A percentile compares a stretch with the other conserved stretches of the same genome.
These are phyloP conservation scores for Suillus spraguei DNA, from an alignment of 768 basidiomycete genomes.

Conservation along the genomic window DNA sequence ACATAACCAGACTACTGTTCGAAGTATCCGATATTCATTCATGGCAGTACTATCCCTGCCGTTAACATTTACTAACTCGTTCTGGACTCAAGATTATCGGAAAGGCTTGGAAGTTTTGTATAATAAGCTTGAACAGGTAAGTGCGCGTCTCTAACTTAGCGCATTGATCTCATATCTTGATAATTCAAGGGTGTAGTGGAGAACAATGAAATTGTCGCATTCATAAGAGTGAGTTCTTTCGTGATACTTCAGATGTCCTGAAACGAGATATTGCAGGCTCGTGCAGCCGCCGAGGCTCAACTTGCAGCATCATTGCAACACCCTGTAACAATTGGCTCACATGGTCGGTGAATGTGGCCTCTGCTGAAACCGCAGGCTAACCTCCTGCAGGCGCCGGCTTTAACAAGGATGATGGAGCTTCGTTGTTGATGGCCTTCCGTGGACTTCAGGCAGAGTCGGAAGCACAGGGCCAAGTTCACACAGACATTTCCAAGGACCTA, in stretches of 20 bases:
- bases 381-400: constrained; percentile 59
- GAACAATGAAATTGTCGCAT: constrained; percentile 80
- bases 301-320: constrained; percentile 60
- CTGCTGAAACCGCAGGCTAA: constrained; percentile 10
- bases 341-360: constrained; percentile 41
- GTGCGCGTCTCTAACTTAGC: constrained; percentile 11
- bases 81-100: constrained; percentile 93
- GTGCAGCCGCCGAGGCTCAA: constrained; percentile 68
- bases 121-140: constrained; percentile 75
- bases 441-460: constrained; percentile 76
- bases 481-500: constrained; percentile 72
- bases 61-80: constrained; percentile 87
- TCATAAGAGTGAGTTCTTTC: constrained; percentile 68
- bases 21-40: constrained; percentile 16
- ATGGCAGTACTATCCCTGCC: constrained; percentile 93
- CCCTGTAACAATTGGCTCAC: constrained; percentile 49
- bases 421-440: constrained; percentile 75
- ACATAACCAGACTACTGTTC: constrained; percentile 5
- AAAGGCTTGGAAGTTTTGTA: constrained; percentile 80
- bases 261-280: constrained; percentile 52
- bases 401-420: constrained; percentile 81
- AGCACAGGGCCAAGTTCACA: constrained; percentile 76
- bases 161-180: constrained; percentile 16
- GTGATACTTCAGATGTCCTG: constrained; percentile 3
- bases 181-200: constrained; percentile 70